Evolutionary conservation across 768 basidiomycete species (phyloP).

Genomic region (Gymnopilus junonius): DNA sequence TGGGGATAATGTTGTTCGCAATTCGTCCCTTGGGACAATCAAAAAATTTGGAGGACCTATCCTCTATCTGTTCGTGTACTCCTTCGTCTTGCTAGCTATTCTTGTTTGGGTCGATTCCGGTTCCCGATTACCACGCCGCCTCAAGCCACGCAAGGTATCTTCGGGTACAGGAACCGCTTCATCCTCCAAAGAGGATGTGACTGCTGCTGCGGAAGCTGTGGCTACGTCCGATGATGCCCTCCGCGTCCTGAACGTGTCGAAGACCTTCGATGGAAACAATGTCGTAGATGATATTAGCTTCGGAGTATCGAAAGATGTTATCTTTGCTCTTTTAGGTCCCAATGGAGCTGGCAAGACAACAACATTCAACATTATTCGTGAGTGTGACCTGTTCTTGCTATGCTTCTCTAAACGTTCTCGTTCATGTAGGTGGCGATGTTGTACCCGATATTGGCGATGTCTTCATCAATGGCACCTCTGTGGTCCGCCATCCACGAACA

Average conservation of each 20-base stretch:
- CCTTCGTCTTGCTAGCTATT: conserved; percentile 59
- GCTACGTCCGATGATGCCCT: conserved; percentile 57
- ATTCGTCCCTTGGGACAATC: conserved; percentile 55
- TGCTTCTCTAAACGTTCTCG: background rate
- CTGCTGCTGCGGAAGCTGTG: conserved; percentile 53
- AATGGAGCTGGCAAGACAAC: conserved; percentile 89
- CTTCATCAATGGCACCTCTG: conserved; percentile 66
- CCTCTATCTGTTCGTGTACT: conserved; percentile 67
- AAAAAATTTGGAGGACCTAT: conserved; percentile 76
- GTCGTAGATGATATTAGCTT: conserved; percentile 80
- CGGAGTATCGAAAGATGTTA: conserved; percentile 60
- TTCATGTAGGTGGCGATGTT: conserved; percentile 61
- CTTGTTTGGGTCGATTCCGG: conserved; percentile 80
- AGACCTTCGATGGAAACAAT: conserved; percentile 55
- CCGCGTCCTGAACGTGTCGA: conserved; percentile 65
- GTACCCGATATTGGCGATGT: conserved; percentile 73
- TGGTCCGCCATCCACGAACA: conserved; percentile 61
- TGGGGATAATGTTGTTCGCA: conserved; percentile 49
- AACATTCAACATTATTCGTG: conserved; percentile 80
- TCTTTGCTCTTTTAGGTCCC: conserved; percentile 78
- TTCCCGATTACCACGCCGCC: conserved; percentile 48
- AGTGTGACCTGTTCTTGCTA: conserved; percentile 26
- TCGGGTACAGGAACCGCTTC: conserved; percentile 12
- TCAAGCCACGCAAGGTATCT: conserved; percentile 25
- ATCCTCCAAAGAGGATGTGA: conserved; percentile 51